Conservation (phyloP, 768 basidiomycete genomes). For the Clitopilus hobsonii region DNA sequence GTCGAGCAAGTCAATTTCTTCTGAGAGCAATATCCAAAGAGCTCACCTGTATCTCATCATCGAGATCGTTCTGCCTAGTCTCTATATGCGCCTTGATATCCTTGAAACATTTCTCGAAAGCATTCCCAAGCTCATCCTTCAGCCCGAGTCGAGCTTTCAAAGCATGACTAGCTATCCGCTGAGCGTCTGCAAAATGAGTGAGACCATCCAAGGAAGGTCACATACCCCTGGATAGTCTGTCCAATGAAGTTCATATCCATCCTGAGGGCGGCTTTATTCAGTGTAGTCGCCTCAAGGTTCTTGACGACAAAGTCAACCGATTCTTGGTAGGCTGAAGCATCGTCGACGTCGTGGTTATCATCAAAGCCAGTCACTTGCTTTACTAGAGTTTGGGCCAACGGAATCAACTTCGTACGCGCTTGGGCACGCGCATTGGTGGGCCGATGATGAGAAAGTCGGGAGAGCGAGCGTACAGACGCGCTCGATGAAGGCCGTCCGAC, state of each 20-base stretch:
- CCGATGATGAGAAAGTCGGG: conserved; percentile 33
- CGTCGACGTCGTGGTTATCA: conserved; percentile 33
- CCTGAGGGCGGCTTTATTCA: conserved; percentile 51
- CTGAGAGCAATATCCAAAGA: background rate
- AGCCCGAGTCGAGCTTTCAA: conserved; percentile 71
- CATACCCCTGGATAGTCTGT: conserved; percentile 56
- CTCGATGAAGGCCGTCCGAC: conserved; percentile 27
- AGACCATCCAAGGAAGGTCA: conserved; percentile 8
- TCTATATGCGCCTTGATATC: conserved; percentile 47
- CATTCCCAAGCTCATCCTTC: conserved; percentile 54
- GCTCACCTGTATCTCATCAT: conserved; percentile 58
- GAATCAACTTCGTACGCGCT: conserved; percentile 49
- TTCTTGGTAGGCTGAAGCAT: conserved; percentile 35
- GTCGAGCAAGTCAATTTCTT: conserved; percentile 1
- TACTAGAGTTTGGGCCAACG: conserved; percentile 49
- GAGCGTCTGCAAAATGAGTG: conserved; percentile 4
- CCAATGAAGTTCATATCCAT: conserved; percentile 53
- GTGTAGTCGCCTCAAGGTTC: conserved; percentile 50
- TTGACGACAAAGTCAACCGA: conserved; percentile 55
- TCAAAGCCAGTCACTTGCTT: conserved; percentile 49
- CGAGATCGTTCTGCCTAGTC: conserved; percentile 50
- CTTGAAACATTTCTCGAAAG: conserved; percentile 48
- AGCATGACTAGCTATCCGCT: conserved; percentile 35
- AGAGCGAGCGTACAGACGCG: conserved; percentile 28
- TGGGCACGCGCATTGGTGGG: conserved; percentile 21